Conservation (phyloP, 176 grass and related monocot genomes). For the Rhynchospora pubera region DNA sequence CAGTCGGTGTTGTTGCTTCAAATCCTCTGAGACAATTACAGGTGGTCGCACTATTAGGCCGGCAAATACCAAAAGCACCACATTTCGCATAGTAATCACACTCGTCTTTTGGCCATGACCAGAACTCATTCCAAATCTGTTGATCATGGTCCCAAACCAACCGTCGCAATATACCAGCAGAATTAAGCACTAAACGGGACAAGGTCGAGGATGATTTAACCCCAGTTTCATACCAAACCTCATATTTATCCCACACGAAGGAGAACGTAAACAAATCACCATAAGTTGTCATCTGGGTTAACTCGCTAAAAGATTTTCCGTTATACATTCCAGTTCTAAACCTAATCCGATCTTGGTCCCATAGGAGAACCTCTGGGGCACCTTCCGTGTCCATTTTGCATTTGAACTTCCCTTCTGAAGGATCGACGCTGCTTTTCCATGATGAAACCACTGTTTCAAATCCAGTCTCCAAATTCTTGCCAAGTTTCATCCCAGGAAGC, state of each 20-base stretch:
- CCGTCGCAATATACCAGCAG: conserved; percentile 31
- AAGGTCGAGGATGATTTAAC: conserved; percentile 4
- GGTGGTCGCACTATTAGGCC: not conserved
- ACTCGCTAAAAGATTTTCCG: not conserved
- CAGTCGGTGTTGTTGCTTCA: not conserved
- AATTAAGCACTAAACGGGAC: conserved; percentile 30
- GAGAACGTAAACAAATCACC: not conserved
- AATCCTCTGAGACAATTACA: conserved; percentile 38
- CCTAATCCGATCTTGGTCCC: not conserved
- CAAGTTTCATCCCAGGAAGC: conserved; percentile 17
- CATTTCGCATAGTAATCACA: conserved; percentile 28
- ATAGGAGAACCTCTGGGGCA: conserved; percentile 25
- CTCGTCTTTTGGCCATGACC: conserved; percentile 22
- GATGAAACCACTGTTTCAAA: not conserved
- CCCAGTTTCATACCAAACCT: conserved; percentile 30
- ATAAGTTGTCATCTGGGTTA: not conserved
- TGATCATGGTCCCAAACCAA: conserved; percentile 18
- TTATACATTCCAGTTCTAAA: conserved; percentile 39
- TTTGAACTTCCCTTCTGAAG: not conserved
- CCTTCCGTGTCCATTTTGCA: conserved; percentile 7
- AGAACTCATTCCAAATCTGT: conserved; percentile 26
- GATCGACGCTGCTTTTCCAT: conserved; percentile 7
- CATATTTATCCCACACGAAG: not conserved
- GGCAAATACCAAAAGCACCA: conserved; percentile 40
- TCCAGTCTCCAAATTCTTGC: conserved; percentile 1